Conservation (phyloP, 2,329 filamentous ascomycete genomes). For the Didymella pomorum region DNA sequence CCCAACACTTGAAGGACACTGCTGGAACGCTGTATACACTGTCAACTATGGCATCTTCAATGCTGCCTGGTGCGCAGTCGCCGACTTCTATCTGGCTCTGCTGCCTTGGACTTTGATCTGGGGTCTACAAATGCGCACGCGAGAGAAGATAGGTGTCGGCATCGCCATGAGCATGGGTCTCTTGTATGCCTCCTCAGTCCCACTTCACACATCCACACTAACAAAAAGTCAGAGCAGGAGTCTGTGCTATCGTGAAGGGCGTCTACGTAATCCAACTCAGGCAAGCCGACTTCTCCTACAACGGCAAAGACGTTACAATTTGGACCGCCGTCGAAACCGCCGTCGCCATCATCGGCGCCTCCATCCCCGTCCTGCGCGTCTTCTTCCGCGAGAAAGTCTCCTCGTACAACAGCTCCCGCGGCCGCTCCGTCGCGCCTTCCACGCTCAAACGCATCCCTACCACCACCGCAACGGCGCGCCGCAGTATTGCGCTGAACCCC, state of each 20-base stretch:
- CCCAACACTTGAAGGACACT: constrained; percentile 24
- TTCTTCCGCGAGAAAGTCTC: constrained; percentile 42
- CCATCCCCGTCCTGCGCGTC: constrained; percentile 42
- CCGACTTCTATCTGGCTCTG: constrained; percentile 38
- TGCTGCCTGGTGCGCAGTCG: constrained; percentile 33
- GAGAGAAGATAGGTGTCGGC: constrained; percentile 40
- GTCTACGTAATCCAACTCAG: constrained; percentile 37
- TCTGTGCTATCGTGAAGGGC: constrained; percentile 40
- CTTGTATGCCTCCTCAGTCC: constrained; percentile 21
- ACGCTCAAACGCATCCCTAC: constrained; percentile 4
- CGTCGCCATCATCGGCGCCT: constrained; percentile 40
- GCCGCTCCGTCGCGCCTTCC: constrained; percentile 1
- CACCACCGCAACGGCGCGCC: background rate
- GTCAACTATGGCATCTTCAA: constrained; percentile 42
- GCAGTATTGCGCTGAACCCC: constrained; percentile 6
- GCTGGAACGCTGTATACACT: constrained; percentile 28
- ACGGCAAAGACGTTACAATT: constrained; percentile 41
- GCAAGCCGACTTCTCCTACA: constrained; percentile 38
- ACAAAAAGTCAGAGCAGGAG: constrained; percentile 27
- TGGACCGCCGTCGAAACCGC: constrained; percentile 44
- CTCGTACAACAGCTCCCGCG: constrained; percentile 11
- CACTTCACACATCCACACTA: background rate
- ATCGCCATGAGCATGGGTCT: constrained; percentile 45
- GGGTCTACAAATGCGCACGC: constrained; percentile 29
- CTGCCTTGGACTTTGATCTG: constrained; percentile 41